These are phyloP conservation scores for Incumbomyces lentus DNA, from an alignment of 2,329 filamentous ascomycete genomes.

Conservation along the genomic window DNA sequence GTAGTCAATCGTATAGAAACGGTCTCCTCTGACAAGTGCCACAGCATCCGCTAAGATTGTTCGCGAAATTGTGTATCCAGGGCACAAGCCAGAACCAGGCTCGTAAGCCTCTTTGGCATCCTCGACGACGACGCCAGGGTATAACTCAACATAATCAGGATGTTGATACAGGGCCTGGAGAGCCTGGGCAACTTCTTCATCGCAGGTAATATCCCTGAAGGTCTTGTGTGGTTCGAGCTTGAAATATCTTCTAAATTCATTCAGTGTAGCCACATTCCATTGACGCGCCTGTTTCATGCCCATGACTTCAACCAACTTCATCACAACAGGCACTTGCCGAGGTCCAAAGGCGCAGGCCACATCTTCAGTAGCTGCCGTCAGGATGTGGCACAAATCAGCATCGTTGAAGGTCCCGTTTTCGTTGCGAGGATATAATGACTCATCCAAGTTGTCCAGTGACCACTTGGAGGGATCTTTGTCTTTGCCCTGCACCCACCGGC, in stretches of 20 bases:
- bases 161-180: slow-evolving; percentile 52
- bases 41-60: slow-evolving; percentile 39
- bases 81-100: slow-evolving; percentile 30
- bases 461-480: slow-evolving; percentile 59
- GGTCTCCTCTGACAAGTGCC: slow-evolving; percentile 36
- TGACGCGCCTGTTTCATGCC: slow-evolving; percentile 66
- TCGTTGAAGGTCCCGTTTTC: slow-evolving; percentile 56
- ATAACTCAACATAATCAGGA: slow-evolving; percentile 58
- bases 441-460: slow-evolving; percentile 44
- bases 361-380: slow-evolving; percentile 62
- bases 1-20: slow-evolving; percentile 38
- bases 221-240: slow-evolving; percentile 45
- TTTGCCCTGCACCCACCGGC: slow-evolving; percentile 51
- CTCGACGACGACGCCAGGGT: slow-evolving; percentile 51
- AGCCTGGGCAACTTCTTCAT: slow-evolving; percentile 45
- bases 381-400: slow-evolving; percentile 62
- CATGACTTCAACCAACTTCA: slow-evolving; percentile 67
- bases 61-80: slow-evolving; percentile 31
- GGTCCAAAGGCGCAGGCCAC: slow-evolving; percentile 55
- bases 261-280: slow-evolving; percentile 44
- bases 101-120: slow-evolving; percentile 29
- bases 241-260: slow-evolving; percentile 55
- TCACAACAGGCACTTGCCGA: slow-evolving; percentile 59
- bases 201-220: slow-evolving; percentile 50
- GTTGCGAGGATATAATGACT: slow-evolving; percentile 52